Evolutionary conservation across 495 filamentous ascomycete genomes (phyloP), one percentile per base, ranked within the genome.

Genomic region (Cercophora newfieldiana): DNA sequence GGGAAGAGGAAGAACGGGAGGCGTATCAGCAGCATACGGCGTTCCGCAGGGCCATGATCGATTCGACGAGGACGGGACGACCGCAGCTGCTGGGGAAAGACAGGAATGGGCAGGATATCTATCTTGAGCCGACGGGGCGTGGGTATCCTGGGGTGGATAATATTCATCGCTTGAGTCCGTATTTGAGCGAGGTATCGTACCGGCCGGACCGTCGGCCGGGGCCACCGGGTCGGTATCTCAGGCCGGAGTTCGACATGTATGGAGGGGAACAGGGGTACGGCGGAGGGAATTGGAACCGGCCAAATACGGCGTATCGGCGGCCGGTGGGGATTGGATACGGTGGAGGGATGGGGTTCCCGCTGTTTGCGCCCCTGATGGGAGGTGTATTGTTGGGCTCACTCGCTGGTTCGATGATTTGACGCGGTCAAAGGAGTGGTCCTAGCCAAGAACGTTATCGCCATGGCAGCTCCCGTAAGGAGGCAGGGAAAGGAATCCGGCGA

Each of bases 21-120:
- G 48, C 69, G 29, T 71, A 74, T n/a, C 56, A 56, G 1, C 71
- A 74, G 63, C 72, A 76, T 21, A 67, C 66, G 58, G 25, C 65
- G 25, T 48, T 76, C 10, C 68, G 74, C 0, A 33, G 44, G 0
- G 68, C 49, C 0, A 71, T 74, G 72, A 10, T 22, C 7, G 63
- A 67, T n/a, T 67, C 72, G 18, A 73, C 71, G 65, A 30, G 30
- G 18, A 62, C 68, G 0, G 65, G 62, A 0, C 60, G 66, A 12
- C 72, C 72, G 1, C 65, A 69, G 22, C 24, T 68, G 2, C 2
- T 76, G 0, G 68, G 72, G 0, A 61, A 64, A 18, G 74, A 76
- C 47, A 61, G 56, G 26, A 58, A 71, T 21, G 48, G 70, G 1
- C 33, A 53, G 1, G 51, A 71, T 5, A 19, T 76, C 3, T 76